Evolutionary conservation across 2,329 filamentous ascomycete species (phyloP), one percentile per base, ranked within the genome.

Genomic region (Lojkania enalia): DNA sequence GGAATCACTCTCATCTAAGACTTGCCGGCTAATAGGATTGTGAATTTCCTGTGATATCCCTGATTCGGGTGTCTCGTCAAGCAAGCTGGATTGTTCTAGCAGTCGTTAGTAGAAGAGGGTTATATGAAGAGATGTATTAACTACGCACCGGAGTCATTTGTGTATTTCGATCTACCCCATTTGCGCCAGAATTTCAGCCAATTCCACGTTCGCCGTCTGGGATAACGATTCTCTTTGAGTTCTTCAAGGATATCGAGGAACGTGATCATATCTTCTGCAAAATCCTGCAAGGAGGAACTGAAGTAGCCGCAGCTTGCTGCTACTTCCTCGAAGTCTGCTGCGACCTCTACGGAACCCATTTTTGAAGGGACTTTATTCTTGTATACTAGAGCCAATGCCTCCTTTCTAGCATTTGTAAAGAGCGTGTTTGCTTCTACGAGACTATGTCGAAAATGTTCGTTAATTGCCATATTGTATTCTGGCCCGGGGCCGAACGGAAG

Each of bases 231-330:
- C 19, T 83, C 83, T 65, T 94, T 91, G 30, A 97, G 72, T 31
- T 96, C 88, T 61, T 96, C 90, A 3, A 99, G 74, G 0, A 94
- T 85, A 40, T 89, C 83, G 33, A 99, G 71, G 57, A 95, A 94
- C 11, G 81, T 81, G 54, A 88, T 83, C 73, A 95, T 87, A 63
- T 96, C 90, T 63, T 95, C 88, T 0, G 90, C 91, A 62, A 97
- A 92, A 55, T 94, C 88, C 51, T 94, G 82, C 19, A 99, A 76
- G 32, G 88, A 95, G 66, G 94, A 96, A 63, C 88, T 92, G 64
- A 97, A 99, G 70, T 97, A 91, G 0, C 94, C 92, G 62, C 94
- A 99, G 44, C 91, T 95, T n/a, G 94, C 92, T 30, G 92, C 91
- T 9, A 97, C 91, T 69, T 99, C 94, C 67, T 99, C 94, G 45